Base-by-base conservation (phyloP, 805 yeast genomes). In the Hanseniaspora mollemarum region DNA sequence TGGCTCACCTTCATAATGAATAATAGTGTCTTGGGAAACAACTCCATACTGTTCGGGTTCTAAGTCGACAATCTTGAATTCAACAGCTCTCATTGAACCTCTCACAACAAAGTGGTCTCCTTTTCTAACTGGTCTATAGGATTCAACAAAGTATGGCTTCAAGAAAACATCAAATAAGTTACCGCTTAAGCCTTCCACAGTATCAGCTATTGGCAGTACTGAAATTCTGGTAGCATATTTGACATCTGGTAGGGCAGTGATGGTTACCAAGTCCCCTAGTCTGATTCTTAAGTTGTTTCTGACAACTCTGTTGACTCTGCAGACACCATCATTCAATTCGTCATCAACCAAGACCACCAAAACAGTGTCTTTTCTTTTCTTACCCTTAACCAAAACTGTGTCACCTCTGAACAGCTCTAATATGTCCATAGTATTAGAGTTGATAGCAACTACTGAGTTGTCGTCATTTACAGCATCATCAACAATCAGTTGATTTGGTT, bases 11-110 rank as follows among this genome's bases (percentile, higher is more conserved):
- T 92, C 98, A 64, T 95, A 88, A 71, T 92, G 98, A 63, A 92
- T 92, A 58, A 92, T 79, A 33, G 98, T 92, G 64, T 92, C 98
- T 71, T 92, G 98, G 18, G 98, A 95, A 43, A 92, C 98, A 63
- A 92, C 94, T 54, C 96, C 98, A 62, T 81, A 84, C 60, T 92
- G 97, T 61, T 86, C 87, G 7, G 98, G 98, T 65, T 92, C 98
- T 53, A 92, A 95, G 57, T 92, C 98, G 43, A 90, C 96, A 43
- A 92, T 96, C 69, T 92, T 94, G 72, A 92, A 92, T 68, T 92
- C 98, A 40, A 92, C 98, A 66, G 90, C 97, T 71, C 98, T 81
- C 98, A 92, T 92, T 66, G 96, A 96, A 63, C 98, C 98, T 67
- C 98, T 80, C 24, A 87, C 97, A 43, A 90, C 80, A 69, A 92